Percentiles rank a stretch among this genome's conserved stretches.
phyloP scores from a whole-genome alignment of 2,329 filamentous ascomycete species.

The Trichoderma atrobrunneum region DNA sequence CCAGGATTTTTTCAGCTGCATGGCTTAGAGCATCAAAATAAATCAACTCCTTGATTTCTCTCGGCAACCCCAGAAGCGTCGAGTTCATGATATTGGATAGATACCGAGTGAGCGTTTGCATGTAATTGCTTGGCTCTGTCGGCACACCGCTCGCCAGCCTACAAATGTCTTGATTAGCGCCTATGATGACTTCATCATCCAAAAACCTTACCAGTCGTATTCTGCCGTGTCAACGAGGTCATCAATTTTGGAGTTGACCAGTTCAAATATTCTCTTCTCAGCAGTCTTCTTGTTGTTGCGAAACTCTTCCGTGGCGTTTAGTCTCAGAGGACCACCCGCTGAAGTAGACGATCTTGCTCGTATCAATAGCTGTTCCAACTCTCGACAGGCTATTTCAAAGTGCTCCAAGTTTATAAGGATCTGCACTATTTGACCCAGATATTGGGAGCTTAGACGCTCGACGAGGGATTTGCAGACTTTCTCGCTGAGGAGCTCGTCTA shows the following conservation, averaged over 20 bases:
- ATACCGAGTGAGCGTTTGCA: slow-evolving; percentile 91
- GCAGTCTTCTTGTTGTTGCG: slow-evolving; percentile 89
- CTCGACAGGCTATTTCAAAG: slow-evolving; percentile 88
- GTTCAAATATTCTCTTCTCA: slow-evolving; percentile 95
- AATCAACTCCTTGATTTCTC: slow-evolving; percentile 94
- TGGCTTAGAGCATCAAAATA: slow-evolving; percentile 96
- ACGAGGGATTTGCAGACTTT: slow-evolving; percentile 91
- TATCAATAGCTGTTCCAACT: slow-evolving; percentile 83
- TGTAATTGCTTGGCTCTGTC: slow-evolving; percentile 82
- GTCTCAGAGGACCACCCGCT: slow-evolving; percentile 72
- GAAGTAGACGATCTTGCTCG: slow-evolving; percentile 79
- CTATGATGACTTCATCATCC: neutral
- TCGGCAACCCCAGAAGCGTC: slow-evolving; percentile 85
- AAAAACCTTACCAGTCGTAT: slow-evolving; percentile 73
- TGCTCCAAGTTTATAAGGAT: slow-evolving; percentile 97
- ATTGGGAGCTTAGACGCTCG: slow-evolving; percentile 84
- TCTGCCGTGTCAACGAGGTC: slow-evolving; percentile 96
- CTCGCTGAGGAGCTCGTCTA: slow-evolving; percentile 91
- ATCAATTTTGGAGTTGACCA: slow-evolving; percentile 98
- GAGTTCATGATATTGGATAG: slow-evolving; percentile 95
- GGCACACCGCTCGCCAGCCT: slow-evolving; percentile 57
- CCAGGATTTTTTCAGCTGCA: slow-evolving; percentile 80
- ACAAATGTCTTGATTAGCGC: slow-evolving; percentile 22
- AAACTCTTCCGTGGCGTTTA: slow-evolving; percentile 84
- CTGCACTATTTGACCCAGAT: slow-evolving; percentile 95